Base-by-base conservation (phyloP, 2,329 filamentous ascomycete species). In the Camillea tinctor region DNA sequence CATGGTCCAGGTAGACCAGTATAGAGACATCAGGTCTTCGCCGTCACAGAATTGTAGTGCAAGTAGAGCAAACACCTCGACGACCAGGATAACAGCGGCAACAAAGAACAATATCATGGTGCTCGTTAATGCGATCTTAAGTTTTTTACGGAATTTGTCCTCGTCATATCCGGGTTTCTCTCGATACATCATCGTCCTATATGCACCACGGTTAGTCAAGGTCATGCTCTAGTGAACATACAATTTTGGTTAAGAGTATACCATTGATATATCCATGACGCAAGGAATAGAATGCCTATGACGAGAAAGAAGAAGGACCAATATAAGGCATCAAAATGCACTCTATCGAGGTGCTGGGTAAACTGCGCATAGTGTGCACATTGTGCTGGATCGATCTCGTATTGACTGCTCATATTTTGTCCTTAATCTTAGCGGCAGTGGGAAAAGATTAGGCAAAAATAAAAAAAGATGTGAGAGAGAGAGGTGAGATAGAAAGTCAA, bases 1-100 rank as follows among this genome's bases (percentile, higher is more conserved):
- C 77, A 85, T 83, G 21, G 82, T 84, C 82, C 84, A 87, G 1
- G 84, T 85, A 0, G 84, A 81, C 84, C 84, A 87, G 71, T 85
- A 86, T 0, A 87, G 73, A 1, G 80, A 79, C 73, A 86, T 85
- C 58, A 87, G 77, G 64, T 86, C 81, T 65, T 87, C 84, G 9
- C 83, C 84, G 44, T 84, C 82, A 63, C 84, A 87, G 64, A 84
- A 87, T 64, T 87, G 81, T 4, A 85, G 71, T 0, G 81, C 81
- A 58, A 85, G 66, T 19, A 85, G 77, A 11, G 76, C 73, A 59
- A 81, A 87, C 15, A 81, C 81, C 68, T 87, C 84, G 72, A 87
- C 77, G 56, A 85, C 73, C 24, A 84, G 75, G 13, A 80, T 73
- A 30, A 72, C 72, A 3, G 79, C 74, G 0, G 81, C 79, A 0